These are phyloP conservation scores for Manihot esculenta DNA, from an alignment of 441 rosid genomes.

Conservation along the genomic window DNA sequence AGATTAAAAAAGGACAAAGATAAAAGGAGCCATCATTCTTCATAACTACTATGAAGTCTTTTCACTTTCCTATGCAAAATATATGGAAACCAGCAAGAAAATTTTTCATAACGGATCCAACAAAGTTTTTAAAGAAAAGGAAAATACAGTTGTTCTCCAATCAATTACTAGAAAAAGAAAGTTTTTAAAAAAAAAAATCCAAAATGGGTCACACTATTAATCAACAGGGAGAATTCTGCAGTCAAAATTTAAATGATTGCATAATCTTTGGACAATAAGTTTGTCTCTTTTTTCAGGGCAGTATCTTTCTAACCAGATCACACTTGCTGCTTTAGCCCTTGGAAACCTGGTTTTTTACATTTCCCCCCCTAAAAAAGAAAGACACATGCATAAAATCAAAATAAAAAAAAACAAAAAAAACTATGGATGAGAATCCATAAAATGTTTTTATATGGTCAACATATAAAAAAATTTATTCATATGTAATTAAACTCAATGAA, in stretches of 20 bases:
- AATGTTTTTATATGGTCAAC: too few relatives aligned
- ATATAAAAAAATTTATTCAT: too few relatives aligned
- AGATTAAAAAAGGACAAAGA: not conserved
- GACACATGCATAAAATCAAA: not conserved
- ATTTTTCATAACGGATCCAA: slow-evolving; percentile 1
- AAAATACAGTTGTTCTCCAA: slow-evolving; percentile 26
- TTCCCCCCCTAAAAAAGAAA: too few relatives aligned
- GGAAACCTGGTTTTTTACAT: not conserved
- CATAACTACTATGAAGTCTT: slow-evolving; percentile 11
- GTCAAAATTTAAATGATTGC: slow-evolving; percentile 43
- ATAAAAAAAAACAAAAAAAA: not conserved
- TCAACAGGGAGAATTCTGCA: slow-evolving; percentile 23
- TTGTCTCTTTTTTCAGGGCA: slow-evolving; percentile 24
- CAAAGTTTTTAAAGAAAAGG: slow-evolving; percentile 17
- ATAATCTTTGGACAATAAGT: slow-evolving; percentile 27
- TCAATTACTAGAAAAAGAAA: slow-evolving; percentile 17
- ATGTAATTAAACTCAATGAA: too few relatives aligned
- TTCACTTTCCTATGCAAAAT: slow-evolving; percentile 8
- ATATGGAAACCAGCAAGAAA: slow-evolving; percentile 21
- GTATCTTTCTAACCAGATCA: slow-evolving; percentile 24
- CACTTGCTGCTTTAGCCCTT: slow-evolving; percentile 15
- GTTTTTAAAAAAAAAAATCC: slow-evolving; percentile 11
- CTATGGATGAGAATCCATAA: too few relatives aligned
- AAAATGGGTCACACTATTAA: slow-evolving; percentile 23
- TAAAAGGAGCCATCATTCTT: slow-evolving; percentile 16